Evolutionary conservation across 2,329 filamentous ascomycete species (phyloP).

Genomic region (Colletotrichum nymphaeae): DNA sequence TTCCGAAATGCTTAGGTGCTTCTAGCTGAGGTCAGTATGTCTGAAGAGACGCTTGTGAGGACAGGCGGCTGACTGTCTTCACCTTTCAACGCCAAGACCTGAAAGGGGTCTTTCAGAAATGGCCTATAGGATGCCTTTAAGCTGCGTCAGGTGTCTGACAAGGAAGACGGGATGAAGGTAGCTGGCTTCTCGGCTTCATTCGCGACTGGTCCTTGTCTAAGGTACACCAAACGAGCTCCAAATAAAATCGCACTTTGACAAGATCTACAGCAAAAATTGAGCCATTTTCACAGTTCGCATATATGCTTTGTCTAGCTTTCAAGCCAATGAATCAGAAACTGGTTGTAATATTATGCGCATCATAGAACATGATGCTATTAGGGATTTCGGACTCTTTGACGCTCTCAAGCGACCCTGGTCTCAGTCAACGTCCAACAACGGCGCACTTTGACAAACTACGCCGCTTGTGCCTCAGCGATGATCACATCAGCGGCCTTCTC

Average conservation of each 20-base stretch:
- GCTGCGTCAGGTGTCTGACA: not conserved
- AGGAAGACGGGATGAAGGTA: not conserved
- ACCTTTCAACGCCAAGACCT: not conserved
- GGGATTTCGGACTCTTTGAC: no score
- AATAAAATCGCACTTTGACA: not conserved
- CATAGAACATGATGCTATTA: no score
- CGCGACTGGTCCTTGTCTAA: not conserved
- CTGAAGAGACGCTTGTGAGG: not conserved
- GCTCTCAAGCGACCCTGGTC: no score
- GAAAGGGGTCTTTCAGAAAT: not conserved
- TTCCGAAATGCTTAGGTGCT: not conserved
- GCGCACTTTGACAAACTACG: not conserved
- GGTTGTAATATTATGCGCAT: no score
- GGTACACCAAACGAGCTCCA: not conserved
- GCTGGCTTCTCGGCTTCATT: not conserved
- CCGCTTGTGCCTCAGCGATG: slow-evolving; percentile 41
- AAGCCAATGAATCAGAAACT: no score
- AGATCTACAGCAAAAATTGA: not conserved
- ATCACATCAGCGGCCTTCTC: slow-evolving; percentile 64
- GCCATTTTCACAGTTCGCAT: not conserved
- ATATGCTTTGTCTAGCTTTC: no score
- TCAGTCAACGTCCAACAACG: not conserved
- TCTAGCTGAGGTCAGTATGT: not conserved
- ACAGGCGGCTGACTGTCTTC: not conserved
- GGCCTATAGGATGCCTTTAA: no score